Evolutionary conservation across 2,329 filamentous ascomycete genomes (phyloP), one percentile per base, ranked within the genome.

Genomic region (Pseudogymnoascus sp.): DNA sequence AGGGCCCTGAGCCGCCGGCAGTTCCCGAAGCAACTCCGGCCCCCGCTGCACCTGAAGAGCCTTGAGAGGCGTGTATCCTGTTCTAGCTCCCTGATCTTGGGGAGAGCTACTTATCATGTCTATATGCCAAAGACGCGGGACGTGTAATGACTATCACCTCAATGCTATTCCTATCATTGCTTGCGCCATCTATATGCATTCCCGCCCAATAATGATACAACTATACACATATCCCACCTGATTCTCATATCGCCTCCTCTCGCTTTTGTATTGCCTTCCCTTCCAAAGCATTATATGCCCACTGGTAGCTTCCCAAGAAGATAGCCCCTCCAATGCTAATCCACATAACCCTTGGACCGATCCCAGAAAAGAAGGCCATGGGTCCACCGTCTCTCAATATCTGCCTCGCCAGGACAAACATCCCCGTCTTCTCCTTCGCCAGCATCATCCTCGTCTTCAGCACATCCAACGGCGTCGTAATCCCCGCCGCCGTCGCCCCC

Each of bases 371-470:
- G 75, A 93, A 91, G 0, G 87, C 87, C 65, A 81, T 76, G 4
- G 84, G 73, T 1, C 90, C 89, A 65, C 86, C 83, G 62, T 87
- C 82, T 59, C 76, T 77, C 71, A 87, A 78, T 63, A 97, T 89
- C 18, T 80, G 77, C 61, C 78, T 79, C 66, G 93, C 78, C 65
- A 96, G 80, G 4, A 75, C 74, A 35, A 77, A 73, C 66, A 86
- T 81, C 11, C 80, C 83, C 73, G 83, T 84, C 69, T 80, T 84
- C 79, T 88, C 84, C 70, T 85, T 83, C 12, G 90, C 88, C 68
- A 99, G 79, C 95, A 99, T 99, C 76, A 97, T 88, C 67, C 95
- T 81, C 67, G 95, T 99, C 85, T 99, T 99, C 68, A 99, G 80
- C 65, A 99, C 95, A 76, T 99, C 95, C 66, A 99, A 78, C 40